Base-by-base conservation (phyloP, 495 filamentous ascomycete genomes). In the Trichoderma virens region DNA sequence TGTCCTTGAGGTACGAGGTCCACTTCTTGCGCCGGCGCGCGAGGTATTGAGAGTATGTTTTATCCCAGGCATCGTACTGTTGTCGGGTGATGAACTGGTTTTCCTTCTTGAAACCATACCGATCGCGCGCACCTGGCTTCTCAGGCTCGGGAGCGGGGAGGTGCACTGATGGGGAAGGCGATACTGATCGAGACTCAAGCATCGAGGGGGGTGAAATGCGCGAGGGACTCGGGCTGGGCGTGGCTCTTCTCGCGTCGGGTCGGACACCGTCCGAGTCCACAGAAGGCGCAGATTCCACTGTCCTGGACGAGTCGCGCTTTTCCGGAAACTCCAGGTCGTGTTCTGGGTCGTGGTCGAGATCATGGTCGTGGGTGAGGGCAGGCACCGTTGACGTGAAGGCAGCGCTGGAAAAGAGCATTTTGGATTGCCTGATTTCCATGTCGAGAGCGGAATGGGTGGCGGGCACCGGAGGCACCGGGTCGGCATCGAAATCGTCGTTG, bases 61-160 rank as follows among this genome's bases (percentile, higher is more conserved):
- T 70, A 61, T 90, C 86, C 94, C 94, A 98, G 8, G 80, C 77
- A 70, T 98, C 90, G 69, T 96, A 96, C 70, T 92, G 81, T 27
- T 88, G 80, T 14, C 86, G 72, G 25, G 82, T 87, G 61, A 97
- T 82, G 68, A 97, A 86, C 67, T 91, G 85, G 11, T 81, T 92
- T n/a, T 85, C 84, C 75, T 97, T 98, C 23, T 88, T 86, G 71
- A 98, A 98, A 2, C 94, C 94, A 72, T 96, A 94, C 30, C 88
- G 85, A 74, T 96, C 92, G n/a, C 91, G 85, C 16, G 71, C 68
- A 14, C 59, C 65, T 4, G 72, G 69, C 9, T 71, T 69, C 60
- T 79, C 77, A 2, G 67, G 67, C 41, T 75, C 72, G 20, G 68
- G 73, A 16, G 59, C 43, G 5, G 59, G 34, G n/a, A 43, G 5